Base-by-base conservation (phyloP, 306 rosid genomes). In the Cucurbita maxima region DNA sequence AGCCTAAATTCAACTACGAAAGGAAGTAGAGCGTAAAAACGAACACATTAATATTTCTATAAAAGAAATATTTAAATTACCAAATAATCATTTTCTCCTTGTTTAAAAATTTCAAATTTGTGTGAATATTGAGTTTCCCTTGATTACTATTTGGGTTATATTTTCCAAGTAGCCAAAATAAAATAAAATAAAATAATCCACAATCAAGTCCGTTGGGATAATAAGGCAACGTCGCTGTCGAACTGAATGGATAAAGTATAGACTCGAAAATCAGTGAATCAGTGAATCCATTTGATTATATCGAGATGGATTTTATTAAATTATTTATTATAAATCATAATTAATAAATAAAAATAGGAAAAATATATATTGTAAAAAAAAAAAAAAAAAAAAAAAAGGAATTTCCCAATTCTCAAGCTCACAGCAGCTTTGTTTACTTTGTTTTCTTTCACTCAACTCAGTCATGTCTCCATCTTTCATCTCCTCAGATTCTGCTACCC, bases 381-480 rank as follows among this genome's bases (percentile, higher is more conserved):
- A 1, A 22, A 22, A 22, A 1, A 25, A 30, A 30, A 30, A 2
- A 30, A 30, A 30, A 25, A 0, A 30, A 30, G 34, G 34, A 30
- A 30, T 30, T 30, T 30, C 34, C 34, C 34, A 30, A 30, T 30
- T 30, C 34, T 30, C 34, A 30, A 30, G 2, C 34, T 30, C 34
- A 30, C 34, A 40, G 53, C 71, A 64, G 71, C 71, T 64, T 64
- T 61, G 47, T 16, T 38, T 38, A 4, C 25, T 62, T 62, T 66
- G 50, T 62, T 38, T 66, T 44, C 44, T 13, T 38, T 30, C 64
- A 58, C 40, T 58, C 40, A 59, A 66, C 52, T 18, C 51, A 40
- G 72, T 66, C 72, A 66, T 66, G 72, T 66, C 52, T 66, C 72
- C n/a, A 40, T 66, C 72, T 20, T 20, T 66, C 72, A 41, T 37